A percentile compares a stretch with the other conserved stretches of the same genome.
Conservation (phyloP, 495 filamentous ascomycete species). For the Ascobolus immersus region DNA sequence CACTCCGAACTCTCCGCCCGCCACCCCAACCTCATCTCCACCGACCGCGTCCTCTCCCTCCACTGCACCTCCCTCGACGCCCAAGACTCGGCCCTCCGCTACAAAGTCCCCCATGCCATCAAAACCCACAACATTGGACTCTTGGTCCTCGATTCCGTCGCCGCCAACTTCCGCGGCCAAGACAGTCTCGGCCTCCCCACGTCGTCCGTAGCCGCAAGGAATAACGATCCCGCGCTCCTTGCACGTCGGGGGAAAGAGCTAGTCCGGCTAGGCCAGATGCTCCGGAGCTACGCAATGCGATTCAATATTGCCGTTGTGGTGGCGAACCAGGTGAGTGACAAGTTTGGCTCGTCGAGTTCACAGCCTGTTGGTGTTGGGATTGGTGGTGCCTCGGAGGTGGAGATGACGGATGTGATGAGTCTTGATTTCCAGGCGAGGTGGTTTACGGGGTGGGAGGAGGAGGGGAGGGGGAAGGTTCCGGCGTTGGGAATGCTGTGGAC, state of each 20-base stretch:
- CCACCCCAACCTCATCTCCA: constrained; percentile 14
- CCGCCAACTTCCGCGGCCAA: constrained; percentile 84
- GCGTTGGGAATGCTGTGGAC: constrained; percentile 73
- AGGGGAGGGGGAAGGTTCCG: constrained; percentile 41
- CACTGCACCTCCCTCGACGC: constrained; percentile 76
- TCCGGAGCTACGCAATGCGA: constrained; percentile 46
- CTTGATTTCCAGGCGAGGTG: constrained; percentile 75
- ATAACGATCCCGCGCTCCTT: neutral
- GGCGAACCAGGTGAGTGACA: constrained; percentile 86
- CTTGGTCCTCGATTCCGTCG: constrained; percentile 66
- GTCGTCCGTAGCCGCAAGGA: no score
- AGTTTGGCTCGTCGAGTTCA: constrained; percentile 25
- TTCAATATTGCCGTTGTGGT: constrained; percentile 65
- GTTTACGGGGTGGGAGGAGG: constrained; percentile 83
- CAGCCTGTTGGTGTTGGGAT: neutral
- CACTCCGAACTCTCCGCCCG: constrained; percentile 40
- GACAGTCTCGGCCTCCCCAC: no score
- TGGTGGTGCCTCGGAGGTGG: neutral
- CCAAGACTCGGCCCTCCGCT: constrained; percentile 82
- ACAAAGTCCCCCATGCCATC: constrained; percentile 72
- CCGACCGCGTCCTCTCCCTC: constrained; percentile 41
- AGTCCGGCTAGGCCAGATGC: constrained; percentile 42
- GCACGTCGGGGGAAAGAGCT: constrained; percentile 27
- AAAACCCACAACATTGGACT: constrained; percentile 47
- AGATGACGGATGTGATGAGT: constrained; percentile 6